Conservation (phyloP, 192 early-diverging fungal species). For the Entrophospora sp. region DNA sequence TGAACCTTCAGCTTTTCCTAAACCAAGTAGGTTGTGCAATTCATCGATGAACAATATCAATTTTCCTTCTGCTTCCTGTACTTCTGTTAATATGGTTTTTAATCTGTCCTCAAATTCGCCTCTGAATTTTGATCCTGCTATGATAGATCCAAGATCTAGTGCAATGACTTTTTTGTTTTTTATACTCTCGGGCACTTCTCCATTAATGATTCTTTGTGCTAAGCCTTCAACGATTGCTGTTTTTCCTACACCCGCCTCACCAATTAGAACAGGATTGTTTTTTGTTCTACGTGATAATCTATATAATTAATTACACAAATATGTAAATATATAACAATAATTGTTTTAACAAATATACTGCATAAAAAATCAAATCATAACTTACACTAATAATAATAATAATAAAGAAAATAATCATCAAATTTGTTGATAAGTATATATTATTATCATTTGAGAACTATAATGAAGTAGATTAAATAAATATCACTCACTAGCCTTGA, state of each 20-base stretch:
- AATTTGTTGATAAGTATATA: background rate
- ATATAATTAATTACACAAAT: no score
- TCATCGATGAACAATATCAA: conserved; percentile 78
- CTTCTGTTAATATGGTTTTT: conserved; percentile 64
- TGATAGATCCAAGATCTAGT: conserved; percentile 51
- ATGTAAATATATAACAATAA: no score
- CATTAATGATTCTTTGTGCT: conserved; percentile 83
- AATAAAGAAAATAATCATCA: background rate
- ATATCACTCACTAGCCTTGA: conserved; percentile 43
- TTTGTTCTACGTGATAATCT: conserved; percentile 84
- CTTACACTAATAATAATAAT: background rate
- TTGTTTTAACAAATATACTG: no score
- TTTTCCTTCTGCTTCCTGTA: conserved; percentile 59
- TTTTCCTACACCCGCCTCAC: conserved; percentile 74
- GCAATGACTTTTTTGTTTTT: background rate
- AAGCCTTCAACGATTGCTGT: conserved; percentile 89
- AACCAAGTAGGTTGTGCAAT: conserved; percentile 64
- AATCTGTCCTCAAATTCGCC: conserved; percentile 80
- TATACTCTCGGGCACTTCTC: conserved; percentile 71
- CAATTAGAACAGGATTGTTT: conserved; percentile 83
- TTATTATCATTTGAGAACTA: background rate
- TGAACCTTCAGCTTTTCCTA: conserved; percentile 66
- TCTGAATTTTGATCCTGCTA: conserved; percentile 90
- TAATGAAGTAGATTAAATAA: background rate
- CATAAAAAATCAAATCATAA: conserved; percentile 59